Base-by-base conservation (phyloP, 163 green algal genomes). In the Coccomyxa subellipsoidea region DNA sequence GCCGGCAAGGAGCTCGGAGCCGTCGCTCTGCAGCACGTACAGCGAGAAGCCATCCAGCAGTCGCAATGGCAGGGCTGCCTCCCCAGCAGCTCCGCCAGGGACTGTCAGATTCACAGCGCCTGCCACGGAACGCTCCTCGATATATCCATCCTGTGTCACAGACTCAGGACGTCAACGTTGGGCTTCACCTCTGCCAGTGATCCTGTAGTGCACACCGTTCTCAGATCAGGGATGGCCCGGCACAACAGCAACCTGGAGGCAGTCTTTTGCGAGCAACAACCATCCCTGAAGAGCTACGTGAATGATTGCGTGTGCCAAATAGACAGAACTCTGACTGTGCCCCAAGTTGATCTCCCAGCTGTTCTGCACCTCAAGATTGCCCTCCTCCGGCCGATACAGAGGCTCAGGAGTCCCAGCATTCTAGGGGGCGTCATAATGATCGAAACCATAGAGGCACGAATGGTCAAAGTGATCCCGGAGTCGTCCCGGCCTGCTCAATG, bases 41-140 rank as follows among this genome's bases (percentile, higher is more conserved):
- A 85, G 35, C 3, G 40, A 78, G 47, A 82, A 85, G 69, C 81
- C 81, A 47, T 85, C 59, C 38, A 85, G 69, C 32, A 85, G 38
- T 9, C 82, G 77, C 53, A 85, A 39, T 27, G 76, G 59, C 69
- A 77, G 69, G 10, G 70, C 70, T 40, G 53, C 7, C 32, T 80
- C n/a, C 71, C 80, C 34, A 36, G 69, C 71, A 84, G 77, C 37
- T 59, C 69, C 71, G 25, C 77, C 38, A 18, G 23, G n/a, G 7
- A 80, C 69, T 73, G 39, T 59, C 31, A 80, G 81, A 38, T 85
- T 85, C 29, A 79, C 80, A 5, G 69, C 38, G 47, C 76, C 81
- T 29, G 38, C 73, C 21, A 82, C 79, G 2, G 81, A 34, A 1
- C 35, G 76, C 77, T 85, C 81, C 38, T 82, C 81, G n/a, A 77